A percentile compares a stretch with the other conserved stretches of the same genome.
phyloP scores from a whole-genome alignment of 352 stramenopile genomes.

The Pythium oligandrum region DNA sequence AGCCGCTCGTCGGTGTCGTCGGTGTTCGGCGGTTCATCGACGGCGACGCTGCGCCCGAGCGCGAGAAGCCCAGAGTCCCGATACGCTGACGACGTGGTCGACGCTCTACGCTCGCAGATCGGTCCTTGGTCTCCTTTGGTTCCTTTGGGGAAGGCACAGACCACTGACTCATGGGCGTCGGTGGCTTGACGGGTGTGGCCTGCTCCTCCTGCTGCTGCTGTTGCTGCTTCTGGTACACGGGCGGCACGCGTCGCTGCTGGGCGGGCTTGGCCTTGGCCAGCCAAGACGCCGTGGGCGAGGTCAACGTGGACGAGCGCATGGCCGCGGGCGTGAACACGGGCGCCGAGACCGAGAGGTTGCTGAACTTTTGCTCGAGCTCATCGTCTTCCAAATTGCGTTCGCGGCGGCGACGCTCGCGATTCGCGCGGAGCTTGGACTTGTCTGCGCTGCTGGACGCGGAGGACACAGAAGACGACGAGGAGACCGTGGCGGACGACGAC shows the following conservation, averaged over 20 bases:
- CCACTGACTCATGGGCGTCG: constrained; percentile 23
- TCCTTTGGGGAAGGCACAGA: constrained; percentile 10
- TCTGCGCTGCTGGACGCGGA: too few species aligned
- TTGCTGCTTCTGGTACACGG: constrained; percentile 13
- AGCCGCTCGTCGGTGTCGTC: background rate
- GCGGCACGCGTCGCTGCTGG: constrained; percentile 13
- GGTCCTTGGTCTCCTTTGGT: constrained; percentile 5
- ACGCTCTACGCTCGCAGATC: constrained; percentile 13
- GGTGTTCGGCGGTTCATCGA: constrained; percentile 11
- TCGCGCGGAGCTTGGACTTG: constrained; percentile 50
- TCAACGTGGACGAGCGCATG: constrained; percentile 5
- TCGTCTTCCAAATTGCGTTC: constrained; percentile 52
- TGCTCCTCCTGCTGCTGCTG: constrained; percentile 8
- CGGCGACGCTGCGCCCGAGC: constrained; percentile 1
- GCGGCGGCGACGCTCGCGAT: constrained; percentile 51
- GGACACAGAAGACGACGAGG: too few species aligned
- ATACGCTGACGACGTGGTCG: constrained; percentile 53
- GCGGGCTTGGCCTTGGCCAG: constrained; percentile 22
- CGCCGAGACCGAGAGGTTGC: constrained; percentile 44
- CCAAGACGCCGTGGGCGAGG: constrained; percentile 18
- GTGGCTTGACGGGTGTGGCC: constrained; percentile 13
- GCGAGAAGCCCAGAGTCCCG: constrained; percentile 35
- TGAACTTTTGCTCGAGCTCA: constrained; percentile 64
- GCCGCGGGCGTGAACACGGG: constrained; percentile 34
- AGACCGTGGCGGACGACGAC: too few species aligned